A percentile compares a stretch with the other conserved stretches of the same genome.
Conservation (phyloP, 2,329 filamentous ascomycete genomes). For the Penicillium palitans region DNA sequence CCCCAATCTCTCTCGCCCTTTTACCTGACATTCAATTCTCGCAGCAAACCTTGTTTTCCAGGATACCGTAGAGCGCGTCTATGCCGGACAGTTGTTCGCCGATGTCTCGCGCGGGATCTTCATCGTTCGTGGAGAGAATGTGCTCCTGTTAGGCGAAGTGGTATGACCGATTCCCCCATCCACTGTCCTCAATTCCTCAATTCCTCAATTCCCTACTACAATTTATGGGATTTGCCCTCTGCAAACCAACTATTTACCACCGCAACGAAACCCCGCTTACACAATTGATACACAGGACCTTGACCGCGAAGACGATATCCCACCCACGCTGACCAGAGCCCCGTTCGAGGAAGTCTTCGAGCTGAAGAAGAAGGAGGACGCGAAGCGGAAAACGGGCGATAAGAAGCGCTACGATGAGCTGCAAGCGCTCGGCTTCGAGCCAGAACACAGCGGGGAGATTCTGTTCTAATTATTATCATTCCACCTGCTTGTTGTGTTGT, state of each 20-base stretch:
- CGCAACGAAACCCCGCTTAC: neutral
- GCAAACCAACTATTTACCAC: no score
- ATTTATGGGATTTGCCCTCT: neutral
- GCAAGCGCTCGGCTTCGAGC: constrained; percentile 79
- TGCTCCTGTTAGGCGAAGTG: constrained; percentile 92
- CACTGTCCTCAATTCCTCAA: neutral
- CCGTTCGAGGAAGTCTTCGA: constrained; percentile 69
- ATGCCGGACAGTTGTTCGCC: constrained; percentile 71
- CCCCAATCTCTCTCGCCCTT: neutral
- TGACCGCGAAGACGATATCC: constrained; percentile 88
- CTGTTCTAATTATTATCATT: constrained; percentile 55
- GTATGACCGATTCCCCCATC: constrained; percentile 38
- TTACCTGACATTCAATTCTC: constrained; percentile 5
- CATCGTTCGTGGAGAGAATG: constrained; percentile 92
- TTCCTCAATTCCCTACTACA: neutral
- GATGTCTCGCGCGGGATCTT: constrained; percentile 86
- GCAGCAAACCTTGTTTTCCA: constrained; percentile 92
- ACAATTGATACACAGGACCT: constrained; percentile 61
- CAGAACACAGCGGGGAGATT: constrained; percentile 75
- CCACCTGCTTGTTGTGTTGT: neutral
- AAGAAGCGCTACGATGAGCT: constrained; percentile 72
- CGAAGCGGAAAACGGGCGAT: constrained; percentile 68
- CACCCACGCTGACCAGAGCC: constrained; percentile 65
- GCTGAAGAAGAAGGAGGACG: constrained; percentile 70
- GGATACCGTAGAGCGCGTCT: constrained; percentile 86